Conservation (phyloP, 345 rosid species). For the Murraya koenigii region DNA sequence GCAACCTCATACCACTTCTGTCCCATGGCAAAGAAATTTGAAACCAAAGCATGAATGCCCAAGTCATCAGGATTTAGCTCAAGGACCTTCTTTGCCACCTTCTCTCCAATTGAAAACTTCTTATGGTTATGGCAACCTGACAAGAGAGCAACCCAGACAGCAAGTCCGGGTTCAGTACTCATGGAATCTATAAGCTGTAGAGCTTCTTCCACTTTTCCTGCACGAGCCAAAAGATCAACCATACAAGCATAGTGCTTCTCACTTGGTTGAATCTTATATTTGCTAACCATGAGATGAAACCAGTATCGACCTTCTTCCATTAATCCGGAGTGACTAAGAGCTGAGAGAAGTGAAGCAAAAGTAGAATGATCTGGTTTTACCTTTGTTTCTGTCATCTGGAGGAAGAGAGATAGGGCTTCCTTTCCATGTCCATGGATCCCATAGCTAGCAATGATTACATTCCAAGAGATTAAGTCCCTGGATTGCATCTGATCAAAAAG, state of each 20-base stretch:
- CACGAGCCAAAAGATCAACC: slow-evolving; percentile 74
- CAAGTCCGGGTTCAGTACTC: slow-evolving; percentile 38
- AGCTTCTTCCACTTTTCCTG: slow-evolving; percentile 69
- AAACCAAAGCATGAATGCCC: slow-evolving; percentile 62
- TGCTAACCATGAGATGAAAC: slow-evolving; percentile 46
- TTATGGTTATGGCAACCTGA: slow-evolving; percentile 69
- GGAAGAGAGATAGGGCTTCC: slow-evolving; percentile 58
- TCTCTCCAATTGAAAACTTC: slow-evolving; percentile 50
- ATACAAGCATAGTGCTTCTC: slow-evolving; percentile 68
- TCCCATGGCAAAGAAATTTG: slow-evolving; percentile 60
- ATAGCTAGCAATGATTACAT: slow-evolving; percentile 60
- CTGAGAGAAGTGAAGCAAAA: slow-evolving; percentile 68
- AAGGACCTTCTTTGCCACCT: slow-evolving; percentile 57
- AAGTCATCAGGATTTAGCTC: slow-evolving; percentile 49
- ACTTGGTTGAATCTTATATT: slow-evolving; percentile 45
- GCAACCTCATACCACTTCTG: slow-evolving; percentile 62
- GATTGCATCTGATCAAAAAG: slow-evolving; percentile 44
- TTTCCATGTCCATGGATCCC: slow-evolving; percentile 67
- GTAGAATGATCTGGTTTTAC: slow-evolving; percentile 63
- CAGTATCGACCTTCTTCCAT: slow-evolving; percentile 61
- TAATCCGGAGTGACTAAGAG: slow-evolving; percentile 66
- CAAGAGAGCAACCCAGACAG: slow-evolving; percentile 75
- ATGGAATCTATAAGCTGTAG: slow-evolving; percentile 45
- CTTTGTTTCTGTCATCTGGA: slow-evolving; percentile 42
- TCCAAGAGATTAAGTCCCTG: slow-evolving; percentile 67